Percentiles rank a stretch among this genome's conserved stretches.
phyloP scores from a whole-genome alignment of 352 stramenopile genomes.

The Globisporangium perplexum region DNA sequence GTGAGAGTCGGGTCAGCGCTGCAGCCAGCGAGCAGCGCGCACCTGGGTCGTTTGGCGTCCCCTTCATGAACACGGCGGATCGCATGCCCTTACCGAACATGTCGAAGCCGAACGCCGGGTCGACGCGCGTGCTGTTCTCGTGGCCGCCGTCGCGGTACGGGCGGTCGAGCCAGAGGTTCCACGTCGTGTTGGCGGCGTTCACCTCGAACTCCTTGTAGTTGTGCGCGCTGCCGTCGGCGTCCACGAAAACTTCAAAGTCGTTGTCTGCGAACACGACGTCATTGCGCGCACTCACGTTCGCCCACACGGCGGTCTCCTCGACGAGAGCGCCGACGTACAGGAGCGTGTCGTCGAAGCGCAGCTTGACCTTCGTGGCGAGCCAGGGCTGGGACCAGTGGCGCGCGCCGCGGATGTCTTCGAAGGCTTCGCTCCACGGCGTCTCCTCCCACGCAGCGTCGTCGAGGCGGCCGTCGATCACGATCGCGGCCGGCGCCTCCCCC shows the following conservation, averaged over 20 bases:
- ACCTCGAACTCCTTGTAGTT: constrained; percentile 92
- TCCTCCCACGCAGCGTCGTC: constrained; percentile 54
- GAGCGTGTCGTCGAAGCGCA: constrained; percentile 62
- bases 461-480: constrained; percentile 44
- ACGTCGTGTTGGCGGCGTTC: constrained; percentile 85
- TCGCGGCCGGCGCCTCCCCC: background rate
- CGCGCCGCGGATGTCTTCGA: constrained; percentile 60
- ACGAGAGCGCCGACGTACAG: constrained; percentile 73
- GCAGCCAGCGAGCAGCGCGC: constrained; percentile 1
- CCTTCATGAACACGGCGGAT: constrained; percentile 48
- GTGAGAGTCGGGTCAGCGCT: too few species aligned
- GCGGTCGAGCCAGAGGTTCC: constrained; percentile 86
- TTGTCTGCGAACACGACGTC: constrained; percentile 83
- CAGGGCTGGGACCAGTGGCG: constrained; percentile 62
- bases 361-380: constrained; percentile 68
- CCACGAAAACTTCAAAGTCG: constrained; percentile 91
- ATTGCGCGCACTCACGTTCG: constrained; percentile 60
- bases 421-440: constrained; percentile 45
- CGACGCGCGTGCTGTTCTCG: constrained; percentile 79
- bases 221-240: constrained; percentile 65
- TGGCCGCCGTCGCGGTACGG: constrained; percentile 77
- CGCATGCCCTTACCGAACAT: constrained; percentile 45
- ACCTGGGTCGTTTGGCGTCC: constrained; percentile 55
- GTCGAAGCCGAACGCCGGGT: constrained; percentile 59
- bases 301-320: constrained; percentile 62